phyloP scores from a whole-genome alignment of 768 basidiomycete genomes.

The Lepiota venenata region DNA sequence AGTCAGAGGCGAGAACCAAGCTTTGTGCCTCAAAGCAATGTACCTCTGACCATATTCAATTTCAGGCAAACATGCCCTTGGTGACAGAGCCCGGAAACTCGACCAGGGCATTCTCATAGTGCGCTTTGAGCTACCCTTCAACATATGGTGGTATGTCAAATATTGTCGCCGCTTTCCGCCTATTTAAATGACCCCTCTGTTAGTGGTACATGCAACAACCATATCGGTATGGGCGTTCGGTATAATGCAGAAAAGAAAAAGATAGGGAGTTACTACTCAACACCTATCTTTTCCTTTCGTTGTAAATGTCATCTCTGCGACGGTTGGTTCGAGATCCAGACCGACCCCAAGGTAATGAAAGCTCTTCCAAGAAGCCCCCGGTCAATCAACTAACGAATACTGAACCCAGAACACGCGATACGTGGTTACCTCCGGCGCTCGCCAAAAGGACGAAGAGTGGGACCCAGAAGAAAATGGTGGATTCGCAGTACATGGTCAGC shows the following conservation, averaged over 20 bases:
- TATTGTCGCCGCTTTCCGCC: not conserved
- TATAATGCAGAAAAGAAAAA: constrained; percentile 99
- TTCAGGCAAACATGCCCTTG: constrained; percentile 89
- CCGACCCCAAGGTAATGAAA: constrained; percentile 81
- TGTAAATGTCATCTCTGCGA: constrained; percentile 98
- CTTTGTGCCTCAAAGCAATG: not conserved
- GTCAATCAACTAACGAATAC: not conserved
- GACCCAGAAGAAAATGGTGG: constrained; percentile 95
- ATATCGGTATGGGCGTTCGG: constrained; percentile 99
- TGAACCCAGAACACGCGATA: constrained; percentile 84
- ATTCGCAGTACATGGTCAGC: constrained; percentile 78
- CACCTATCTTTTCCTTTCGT: constrained; percentile 91
- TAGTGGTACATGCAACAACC: constrained; percentile 92
- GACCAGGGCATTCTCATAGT: constrained; percentile 96
- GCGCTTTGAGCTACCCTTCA: constrained; percentile 95
- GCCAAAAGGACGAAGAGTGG: constrained; percentile 96
- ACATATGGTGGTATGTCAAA: constrained; percentile 84
- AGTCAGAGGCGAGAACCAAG: constrained; percentile 49
- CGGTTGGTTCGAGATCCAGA: constrained; percentile 98
- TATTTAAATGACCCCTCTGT: constrained; percentile 1
- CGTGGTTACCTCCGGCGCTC: constrained; percentile 89
- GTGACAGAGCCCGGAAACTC: constrained; percentile 90
- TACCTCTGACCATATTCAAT: constrained; percentile 2
- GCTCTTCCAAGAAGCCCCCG: not conserved
- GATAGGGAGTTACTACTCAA: constrained; percentile 91